Conservation (phyloP, 2,329 filamentous ascomycete genomes). For the Dothiorella sarmentorum region DNA sequence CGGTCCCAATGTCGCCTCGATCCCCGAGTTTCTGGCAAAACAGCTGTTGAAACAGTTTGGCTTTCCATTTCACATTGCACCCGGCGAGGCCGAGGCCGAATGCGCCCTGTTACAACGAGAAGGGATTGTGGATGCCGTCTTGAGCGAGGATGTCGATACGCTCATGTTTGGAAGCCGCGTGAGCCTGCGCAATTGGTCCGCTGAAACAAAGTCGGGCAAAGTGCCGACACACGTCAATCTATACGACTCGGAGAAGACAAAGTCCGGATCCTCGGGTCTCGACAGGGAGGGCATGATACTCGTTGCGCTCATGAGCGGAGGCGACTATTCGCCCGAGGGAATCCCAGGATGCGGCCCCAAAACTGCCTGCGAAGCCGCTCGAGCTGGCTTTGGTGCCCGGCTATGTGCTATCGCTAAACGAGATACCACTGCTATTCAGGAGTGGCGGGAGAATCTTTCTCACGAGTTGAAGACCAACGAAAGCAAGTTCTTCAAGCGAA, state of each 20-base stretch:
- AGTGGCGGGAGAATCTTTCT: slow-evolving; percentile 69
- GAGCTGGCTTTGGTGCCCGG: slow-evolving; percentile 77
- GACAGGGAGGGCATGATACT: slow-evolving; percentile 89
- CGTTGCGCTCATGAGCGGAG: slow-evolving; percentile 90
- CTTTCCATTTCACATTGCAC: slow-evolving; percentile 79
- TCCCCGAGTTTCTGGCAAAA: slow-evolving; percentile 75
- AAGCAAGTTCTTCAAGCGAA: slow-evolving; percentile 72
- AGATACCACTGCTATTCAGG: slow-evolving; percentile 57
- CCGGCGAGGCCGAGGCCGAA: slow-evolving; percentile 93
- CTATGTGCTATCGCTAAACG: slow-evolving; percentile 63
- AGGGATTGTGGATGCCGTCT: slow-evolving; percentile 77
- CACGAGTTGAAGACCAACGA: slow-evolving; percentile 82
- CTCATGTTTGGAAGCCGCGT: slow-evolving; percentile 90
- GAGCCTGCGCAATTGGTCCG: slow-evolving; percentile 78
- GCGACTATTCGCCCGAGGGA: slow-evolving; percentile 87
- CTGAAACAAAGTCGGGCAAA: slow-evolving; percentile 63
- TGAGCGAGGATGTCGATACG: slow-evolving; percentile 95
- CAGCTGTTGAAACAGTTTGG: slow-evolving; percentile 80
- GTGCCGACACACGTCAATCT: slow-evolving; percentile 80
- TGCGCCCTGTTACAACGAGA: slow-evolving; percentile 80
- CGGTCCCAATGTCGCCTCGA: slow-evolving; percentile 59
- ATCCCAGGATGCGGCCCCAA: slow-evolving; percentile 85
- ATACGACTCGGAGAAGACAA: slow-evolving; percentile 64
- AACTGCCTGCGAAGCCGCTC: slow-evolving; percentile 83
- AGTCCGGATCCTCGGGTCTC: slow-evolving; percentile 57